Conservation (phyloP, 2,329 filamentous ascomycete genomes). For the Ophiostoma novo-ulmi region DNA sequence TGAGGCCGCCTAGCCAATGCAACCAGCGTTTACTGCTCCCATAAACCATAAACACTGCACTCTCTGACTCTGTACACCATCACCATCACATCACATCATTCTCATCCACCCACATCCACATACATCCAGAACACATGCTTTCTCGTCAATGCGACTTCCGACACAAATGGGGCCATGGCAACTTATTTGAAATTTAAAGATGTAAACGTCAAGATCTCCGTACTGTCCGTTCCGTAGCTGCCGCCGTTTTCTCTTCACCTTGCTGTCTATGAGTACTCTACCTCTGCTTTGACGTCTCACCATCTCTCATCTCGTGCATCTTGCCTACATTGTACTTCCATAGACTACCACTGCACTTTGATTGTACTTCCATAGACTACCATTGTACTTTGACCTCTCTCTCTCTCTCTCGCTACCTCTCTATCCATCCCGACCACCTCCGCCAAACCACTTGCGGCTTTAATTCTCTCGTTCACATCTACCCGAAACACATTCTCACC, state of each 20-base stretch:
- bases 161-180: background rate
- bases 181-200: background rate
- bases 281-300: background rate
- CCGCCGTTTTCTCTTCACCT: background rate
- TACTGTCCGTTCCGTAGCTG: background rate
- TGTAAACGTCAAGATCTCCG: background rate
- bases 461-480: background rate
- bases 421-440: background rate
- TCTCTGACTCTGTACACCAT: background rate
- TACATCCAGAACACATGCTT: background rate
- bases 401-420: background rate
- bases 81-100: constrained; percentile 4
- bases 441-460: background rate
- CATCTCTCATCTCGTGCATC: background rate
- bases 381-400: background rate
- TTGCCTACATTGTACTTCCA: background rate
- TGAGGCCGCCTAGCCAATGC: constrained; percentile 14
- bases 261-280: background rate
- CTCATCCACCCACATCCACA: no score
- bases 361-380: background rate
- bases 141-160: constrained; percentile 7
- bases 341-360: background rate
- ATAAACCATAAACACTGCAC: background rate
- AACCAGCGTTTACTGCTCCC: background rate
- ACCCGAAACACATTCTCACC: background rate